Evolutionary conservation across 805 yeast genomes (phyloP).

Genomic region (Yarrowia yakushimensis): DNA sequence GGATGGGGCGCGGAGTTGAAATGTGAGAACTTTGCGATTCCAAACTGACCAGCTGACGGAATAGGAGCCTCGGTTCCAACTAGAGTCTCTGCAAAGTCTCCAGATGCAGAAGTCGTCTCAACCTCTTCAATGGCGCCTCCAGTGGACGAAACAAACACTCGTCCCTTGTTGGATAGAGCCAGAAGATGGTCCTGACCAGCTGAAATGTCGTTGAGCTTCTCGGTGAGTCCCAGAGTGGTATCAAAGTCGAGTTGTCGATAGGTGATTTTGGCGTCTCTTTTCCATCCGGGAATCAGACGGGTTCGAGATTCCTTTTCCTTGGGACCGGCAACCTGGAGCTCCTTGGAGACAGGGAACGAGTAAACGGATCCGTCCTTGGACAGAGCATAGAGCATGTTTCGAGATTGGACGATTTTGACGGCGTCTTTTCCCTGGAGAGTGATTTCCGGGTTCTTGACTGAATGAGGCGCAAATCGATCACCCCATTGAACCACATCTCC

Average conservation of each 20-base stretch:
- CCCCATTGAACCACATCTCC: slow-evolving; percentile 80
- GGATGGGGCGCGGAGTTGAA: slow-evolving; percentile 52
- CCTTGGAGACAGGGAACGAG: slow-evolving; percentile 22
- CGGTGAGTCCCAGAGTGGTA: slow-evolving; percentile 42
- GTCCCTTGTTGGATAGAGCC: slow-evolving; percentile 56
- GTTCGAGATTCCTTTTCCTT: slow-evolving; percentile 21
- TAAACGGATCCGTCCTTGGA: slow-evolving; percentile 40
- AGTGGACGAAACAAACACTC: slow-evolving; percentile 61
- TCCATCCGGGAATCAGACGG: slow-evolving; percentile 18
- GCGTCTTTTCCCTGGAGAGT: slow-evolving; percentile 50
- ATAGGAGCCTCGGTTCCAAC: slow-evolving; percentile 20
- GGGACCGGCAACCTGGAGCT: slow-evolving; percentile 13
- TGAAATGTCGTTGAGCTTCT: slow-evolving; percentile 50
- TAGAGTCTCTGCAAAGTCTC: not conserved
- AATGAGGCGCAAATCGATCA: slow-evolving; percentile 38
- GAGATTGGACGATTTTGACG: slow-evolving; percentile 49
- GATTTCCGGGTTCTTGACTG: slow-evolving; percentile 36
- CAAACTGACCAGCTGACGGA: slow-evolving; percentile 72
- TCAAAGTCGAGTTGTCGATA: slow-evolving; percentile 4
- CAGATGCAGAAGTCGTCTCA: slow-evolving; percentile 34
- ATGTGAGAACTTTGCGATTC: slow-evolving; percentile 70
- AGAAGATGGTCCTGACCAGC: slow-evolving; percentile 69
- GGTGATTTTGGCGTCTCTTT: slow-evolving; percentile 10
- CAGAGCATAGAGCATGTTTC: slow-evolving; percentile 44
- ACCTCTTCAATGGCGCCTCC: slow-evolving; percentile 40